Base-by-base conservation (phyloP, 306 rosid species). In the Acacia melanoxylon region DNA sequence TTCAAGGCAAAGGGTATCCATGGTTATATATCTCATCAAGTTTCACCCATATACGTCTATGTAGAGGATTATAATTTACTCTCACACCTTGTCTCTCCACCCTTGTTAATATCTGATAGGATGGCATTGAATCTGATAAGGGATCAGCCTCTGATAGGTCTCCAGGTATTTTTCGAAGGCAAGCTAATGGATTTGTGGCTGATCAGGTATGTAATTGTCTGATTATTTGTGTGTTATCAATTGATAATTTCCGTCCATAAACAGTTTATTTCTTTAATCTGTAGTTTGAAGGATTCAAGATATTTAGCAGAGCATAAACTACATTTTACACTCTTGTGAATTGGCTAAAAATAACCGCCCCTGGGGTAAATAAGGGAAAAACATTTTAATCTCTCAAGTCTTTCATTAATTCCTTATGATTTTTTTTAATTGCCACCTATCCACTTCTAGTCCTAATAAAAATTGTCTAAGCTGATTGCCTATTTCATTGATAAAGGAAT, bases 61-160 rank as follows among this genome's bases (percentile, higher is more conserved):
- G 58, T 51, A 68, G 74, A 51, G 48, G 68, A 76, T 3, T 2
- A 54, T 66, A 63, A 37, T 75, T 68, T 20, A 45, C 63, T 12
- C 37, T 51, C 14, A 45, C 33, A n/a, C 75, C 41, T 48, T 46
- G 40, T 76, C 72, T 27, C 40, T 54, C 61, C 61, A 54, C 19
- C 37, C 37, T 62, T 37, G 5, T 37, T 75, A 76, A 33, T 76
- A 52, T 84, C 80, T 80, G 59, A 63, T 84, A 95, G 99, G 99
- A 95, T 86, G 89, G 83, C n/a, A 70, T 81, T 77, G 99, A 95
- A 41, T 74, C 88, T 48, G 99, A 95, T 29, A 95, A 89, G 84
- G 97, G 85, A 8, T 67, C 85, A 15, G 29, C 89, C 20, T 89
- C 97, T 52, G 98, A 95, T 85, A 91, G 87, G 85, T 78, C 88